phyloP scores from a whole-genome alignment of 352 stramenopile species.

The Globisporangium acanthophoron region DNA sequence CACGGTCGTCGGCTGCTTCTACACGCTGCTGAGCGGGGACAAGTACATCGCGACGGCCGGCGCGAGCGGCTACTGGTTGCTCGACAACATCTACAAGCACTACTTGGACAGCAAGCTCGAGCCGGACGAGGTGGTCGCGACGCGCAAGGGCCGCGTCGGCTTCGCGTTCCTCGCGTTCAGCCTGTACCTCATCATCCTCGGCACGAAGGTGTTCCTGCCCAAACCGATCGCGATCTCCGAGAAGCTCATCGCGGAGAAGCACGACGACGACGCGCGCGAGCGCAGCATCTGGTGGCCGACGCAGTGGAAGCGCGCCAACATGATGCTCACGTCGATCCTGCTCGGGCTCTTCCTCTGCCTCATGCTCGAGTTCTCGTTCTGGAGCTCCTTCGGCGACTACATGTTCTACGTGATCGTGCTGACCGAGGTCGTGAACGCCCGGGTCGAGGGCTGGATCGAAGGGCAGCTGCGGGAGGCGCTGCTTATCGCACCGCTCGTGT shows the following conservation, averaged over 20 bases:
- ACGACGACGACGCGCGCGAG: slow-evolving; percentile 55
- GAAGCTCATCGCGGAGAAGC: slow-evolving; percentile 82
- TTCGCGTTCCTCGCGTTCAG: slow-evolving; percentile 91
- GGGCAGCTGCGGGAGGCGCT: slow-evolving; percentile 89
- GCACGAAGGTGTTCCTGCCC: slow-evolving; percentile 89
- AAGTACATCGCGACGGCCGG: slow-evolving; percentile 18
- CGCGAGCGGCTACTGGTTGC: slow-evolving; percentile 65
- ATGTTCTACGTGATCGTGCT: slow-evolving; percentile 96
- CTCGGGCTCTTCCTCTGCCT: slow-evolving; percentile 91
- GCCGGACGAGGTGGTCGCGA: slow-evolving; percentile 51
- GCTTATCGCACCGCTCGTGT: slow-evolving; percentile 88
- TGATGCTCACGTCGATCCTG: slow-evolving; percentile 92
- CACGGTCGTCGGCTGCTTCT: slow-evolving; percentile 57
- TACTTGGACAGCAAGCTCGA: slow-evolving; percentile 87
- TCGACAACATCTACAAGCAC: slow-evolving; percentile 78
- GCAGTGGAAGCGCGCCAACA: slow-evolving; percentile 94
- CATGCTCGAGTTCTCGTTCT: slow-evolving; percentile 96
- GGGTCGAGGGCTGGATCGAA: slow-evolving; percentile 88
- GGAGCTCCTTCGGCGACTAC: slow-evolving; percentile 91
- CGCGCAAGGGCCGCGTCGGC: slow-evolving; percentile 86
- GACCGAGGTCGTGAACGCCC: slow-evolving; percentile 87
- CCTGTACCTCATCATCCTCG: slow-evolving; percentile 82
- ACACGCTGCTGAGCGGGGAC: slow-evolving; percentile 62
- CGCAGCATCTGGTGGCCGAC: slow-evolving; percentile 86
- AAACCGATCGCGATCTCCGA: slow-evolving; percentile 88